Percentiles rank a stretch among this genome's conserved stretches.
Conservation (phyloP, 495 filamentous ascomycete species). For the Penicillium cinerascens region DNA sequence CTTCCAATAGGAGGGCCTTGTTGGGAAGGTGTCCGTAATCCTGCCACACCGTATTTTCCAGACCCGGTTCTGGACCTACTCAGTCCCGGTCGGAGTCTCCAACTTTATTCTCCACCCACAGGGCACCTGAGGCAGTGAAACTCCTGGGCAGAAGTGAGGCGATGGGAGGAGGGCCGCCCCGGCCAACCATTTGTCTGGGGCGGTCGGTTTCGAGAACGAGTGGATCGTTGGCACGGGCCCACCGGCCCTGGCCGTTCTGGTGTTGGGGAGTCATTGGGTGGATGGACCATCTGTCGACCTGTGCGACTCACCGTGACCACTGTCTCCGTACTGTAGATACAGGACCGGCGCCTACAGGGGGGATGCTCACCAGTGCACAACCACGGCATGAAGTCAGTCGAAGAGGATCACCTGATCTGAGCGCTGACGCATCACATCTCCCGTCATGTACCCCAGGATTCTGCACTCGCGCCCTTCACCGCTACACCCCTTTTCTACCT, state of each 20-base stretch:
- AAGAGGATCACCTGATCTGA: constrained; percentile 14
- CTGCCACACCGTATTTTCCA: neutral
- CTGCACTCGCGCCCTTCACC: constrained; percentile 4
- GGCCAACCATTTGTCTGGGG: constrained; percentile 11
- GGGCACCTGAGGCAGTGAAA: neutral
- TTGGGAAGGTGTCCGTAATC: neutral
- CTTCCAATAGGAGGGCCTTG: neutral
- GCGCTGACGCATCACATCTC: constrained; percentile 6
- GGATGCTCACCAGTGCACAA: neutral
- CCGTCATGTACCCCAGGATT: constrained; percentile 12
- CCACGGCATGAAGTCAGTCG: neutral
- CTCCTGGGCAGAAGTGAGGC: constrained; percentile 16
- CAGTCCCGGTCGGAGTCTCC: neutral
- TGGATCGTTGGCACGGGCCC: constrained; percentile 14
- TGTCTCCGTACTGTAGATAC: too few species aligned
- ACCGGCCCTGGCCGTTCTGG: constrained; percentile 8
- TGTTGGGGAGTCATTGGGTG: too few species aligned
- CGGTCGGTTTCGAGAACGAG: constrained; percentile 20
- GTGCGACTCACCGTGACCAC: neutral
- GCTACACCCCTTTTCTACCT: neutral
- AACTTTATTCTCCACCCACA: constrained; percentile 7
- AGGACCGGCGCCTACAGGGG: constrained; percentile 4
- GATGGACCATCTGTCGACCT: neutral
- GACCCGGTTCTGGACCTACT: neutral
- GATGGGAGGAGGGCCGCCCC: constrained; percentile 7